These are phyloP conservation scores for Arachnomyces sp. DNA, from an alignment of 2,329 filamentous ascomycete genomes.

Conservation along the genomic window DNA sequence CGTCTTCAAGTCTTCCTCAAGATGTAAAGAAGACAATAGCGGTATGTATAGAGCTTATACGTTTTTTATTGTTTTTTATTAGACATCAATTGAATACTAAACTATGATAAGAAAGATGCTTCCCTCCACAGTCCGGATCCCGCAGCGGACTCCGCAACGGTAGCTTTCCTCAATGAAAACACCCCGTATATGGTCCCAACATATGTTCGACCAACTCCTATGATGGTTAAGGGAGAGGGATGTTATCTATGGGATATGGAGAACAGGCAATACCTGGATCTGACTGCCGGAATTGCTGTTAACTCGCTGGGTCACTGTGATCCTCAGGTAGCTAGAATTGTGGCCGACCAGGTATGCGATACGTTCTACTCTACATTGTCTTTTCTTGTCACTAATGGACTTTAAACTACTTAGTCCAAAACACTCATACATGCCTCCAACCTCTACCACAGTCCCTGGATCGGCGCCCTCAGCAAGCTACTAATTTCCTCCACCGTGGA, in stretches of 20 bases:
- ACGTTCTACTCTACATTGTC: conserved; percentile 1
- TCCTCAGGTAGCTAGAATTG: conserved; percentile 63
- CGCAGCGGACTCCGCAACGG: conserved; percentile 63
- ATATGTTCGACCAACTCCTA: conserved; percentile 80
- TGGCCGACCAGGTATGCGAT: conserved; percentile 63
- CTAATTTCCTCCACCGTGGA: conserved; percentile 74
- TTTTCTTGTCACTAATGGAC: background rate
- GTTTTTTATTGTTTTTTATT: background rate
- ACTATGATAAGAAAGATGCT: conserved; percentile 36
- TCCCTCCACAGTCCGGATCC: conserved; percentile 64
- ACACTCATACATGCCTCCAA: conserved; percentile 89
- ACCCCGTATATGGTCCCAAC: conserved; percentile 91
- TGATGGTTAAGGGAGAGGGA: conserved; percentile 82
- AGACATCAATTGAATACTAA: conserved; percentile 1
- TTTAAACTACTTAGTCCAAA: conserved; percentile 41
- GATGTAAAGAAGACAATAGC: conserved; percentile 22
- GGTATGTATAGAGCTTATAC: conserved; percentile 11
- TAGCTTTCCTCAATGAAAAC: conserved; percentile 65
- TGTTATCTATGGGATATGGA: conserved; percentile 87
- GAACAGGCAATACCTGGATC: conserved; percentile 82
- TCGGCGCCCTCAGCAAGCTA: conserved; percentile 75
- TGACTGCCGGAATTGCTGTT: conserved; percentile 93
- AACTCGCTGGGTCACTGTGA: conserved; percentile 90
- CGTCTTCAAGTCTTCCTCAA: conserved; percentile 19
- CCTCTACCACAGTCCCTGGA: conserved; percentile 96